Evolutionary conservation across 2,329 filamentous ascomycete genomes (phyloP).

Genomic region (Fusarium mexicanum): DNA sequence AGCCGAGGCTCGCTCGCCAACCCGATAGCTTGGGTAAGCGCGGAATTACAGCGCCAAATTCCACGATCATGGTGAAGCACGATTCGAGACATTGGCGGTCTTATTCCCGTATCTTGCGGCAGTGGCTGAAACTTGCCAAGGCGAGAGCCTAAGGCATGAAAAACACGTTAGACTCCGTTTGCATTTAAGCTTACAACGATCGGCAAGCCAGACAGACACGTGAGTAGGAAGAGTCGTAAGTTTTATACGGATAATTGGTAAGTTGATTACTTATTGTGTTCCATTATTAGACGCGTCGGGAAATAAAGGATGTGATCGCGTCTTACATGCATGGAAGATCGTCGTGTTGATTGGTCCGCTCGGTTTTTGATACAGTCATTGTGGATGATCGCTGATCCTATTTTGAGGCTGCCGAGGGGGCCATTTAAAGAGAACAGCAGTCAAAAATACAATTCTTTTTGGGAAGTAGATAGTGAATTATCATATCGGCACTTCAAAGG

Average conservation of each 20-base stretch:
- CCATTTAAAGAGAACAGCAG: background rate
- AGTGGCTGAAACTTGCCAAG: background rate
- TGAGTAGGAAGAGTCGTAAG: background rate
- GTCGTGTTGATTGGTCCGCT: background rate
- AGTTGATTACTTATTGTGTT: background rate
- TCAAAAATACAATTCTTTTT: rapidly evolving
- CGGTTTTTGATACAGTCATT: too few relatives aligned
- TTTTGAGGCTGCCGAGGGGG: background rate
- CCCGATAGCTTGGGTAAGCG: background rate
- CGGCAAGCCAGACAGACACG: background rate
- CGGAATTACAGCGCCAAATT: background rate
- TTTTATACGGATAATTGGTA: background rate
- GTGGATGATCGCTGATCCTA: background rate
- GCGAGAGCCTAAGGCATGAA: background rate
- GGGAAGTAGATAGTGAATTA: too few relatives aligned
- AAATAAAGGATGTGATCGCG: background rate
- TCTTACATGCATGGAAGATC: background rate
- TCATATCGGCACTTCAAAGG: too few relatives aligned
- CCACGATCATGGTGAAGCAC: background rate
- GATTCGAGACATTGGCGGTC: background rate
- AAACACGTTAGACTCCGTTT: background rate
- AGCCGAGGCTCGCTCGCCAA: background rate
- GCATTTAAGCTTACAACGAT: background rate
- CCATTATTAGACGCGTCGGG: background rate
- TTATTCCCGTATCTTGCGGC: background rate